Percentiles rank a stretch among this genome's conserved stretches.
Conservation (phyloP, 352 stramenopile species). For the Plasmopara viticola region DNA sequence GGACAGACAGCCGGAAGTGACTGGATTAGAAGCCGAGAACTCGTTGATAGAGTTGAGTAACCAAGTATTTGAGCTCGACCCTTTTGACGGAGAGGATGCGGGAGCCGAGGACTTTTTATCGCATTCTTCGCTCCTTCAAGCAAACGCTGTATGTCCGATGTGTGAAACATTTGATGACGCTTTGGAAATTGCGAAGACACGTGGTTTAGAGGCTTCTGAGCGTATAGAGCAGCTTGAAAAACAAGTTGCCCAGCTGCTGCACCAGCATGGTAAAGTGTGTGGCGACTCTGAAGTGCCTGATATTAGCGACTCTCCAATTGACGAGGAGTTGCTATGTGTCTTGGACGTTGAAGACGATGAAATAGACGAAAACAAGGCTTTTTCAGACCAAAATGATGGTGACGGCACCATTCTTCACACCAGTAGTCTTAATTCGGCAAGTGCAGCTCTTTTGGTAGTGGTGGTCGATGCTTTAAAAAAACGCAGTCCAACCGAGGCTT, state of each 20-base stretch:
- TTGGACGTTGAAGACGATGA: constrained; percentile 21
- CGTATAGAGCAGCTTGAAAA: constrained; percentile 36
- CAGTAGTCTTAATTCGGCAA: constrained; percentile 21
- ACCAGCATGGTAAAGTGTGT: constrained; percentile 7
- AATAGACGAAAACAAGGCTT: constrained; percentile 18
- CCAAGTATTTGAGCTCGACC: constrained; percentile 21
- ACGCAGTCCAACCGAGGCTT: constrained; percentile 20
- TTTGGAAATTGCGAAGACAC: constrained; percentile 22
- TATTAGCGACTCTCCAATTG: background rate
- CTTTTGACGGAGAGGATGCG: constrained; percentile 25
- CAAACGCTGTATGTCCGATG: constrained; percentile 18
- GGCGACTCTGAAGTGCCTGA: constrained; percentile 4
- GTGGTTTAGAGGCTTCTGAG: constrained; percentile 22
- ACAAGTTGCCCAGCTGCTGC: constrained; percentile 13
- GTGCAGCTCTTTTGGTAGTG: constrained; percentile 20
- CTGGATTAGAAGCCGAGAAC: constrained; percentile 25
- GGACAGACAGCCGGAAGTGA: constrained; percentile 24
- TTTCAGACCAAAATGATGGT: constrained; percentile 10
- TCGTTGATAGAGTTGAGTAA: constrained; percentile 17
- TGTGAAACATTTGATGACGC: constrained; percentile 30
- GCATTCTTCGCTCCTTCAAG: constrained; percentile 14
- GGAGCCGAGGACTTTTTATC: constrained; percentile 21
- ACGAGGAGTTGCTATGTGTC: constrained; percentile 10
- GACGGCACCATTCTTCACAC: constrained; percentile 6
- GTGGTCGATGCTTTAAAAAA: constrained; percentile 24